Evolutionary conservation across 805 yeast genomes (phyloP), one percentile per base, ranked within the genome.

Genomic region (Kodamaea restingae): DNA sequence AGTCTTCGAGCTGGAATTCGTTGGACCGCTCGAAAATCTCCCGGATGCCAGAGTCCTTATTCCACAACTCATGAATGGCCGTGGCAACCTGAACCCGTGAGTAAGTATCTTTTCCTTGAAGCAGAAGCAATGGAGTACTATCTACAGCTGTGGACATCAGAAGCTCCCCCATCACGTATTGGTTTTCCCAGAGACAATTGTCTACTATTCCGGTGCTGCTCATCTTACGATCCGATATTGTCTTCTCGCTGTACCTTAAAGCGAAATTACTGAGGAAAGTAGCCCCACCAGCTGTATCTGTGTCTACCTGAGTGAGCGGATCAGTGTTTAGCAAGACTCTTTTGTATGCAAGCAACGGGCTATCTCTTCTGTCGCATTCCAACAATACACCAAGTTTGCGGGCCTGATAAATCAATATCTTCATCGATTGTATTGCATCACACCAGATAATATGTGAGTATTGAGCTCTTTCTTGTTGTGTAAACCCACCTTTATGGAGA

Each of bases 381-480:
- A 88, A 62, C 1, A 67, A 67, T 21, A 86, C 81, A 1, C 78
- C 78, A 44, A 83, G 50, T 51, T 72, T 77, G 27, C 88, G 63
- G 0, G 95, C 90, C 52, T 85, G 87, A n/a, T 81, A 69, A 20
- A 91, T 77, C 38, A 90, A 64, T 17, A 60, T 61, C 55, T 84
- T 80, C 93, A 90, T 88, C 27, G 87, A 75, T 48, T 86, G 88
- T 36, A 90, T 78, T 1, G 93, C 78, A 61, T 91, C 97, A 10
- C 84, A 84, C 96, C 97, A 93, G 15, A 93, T 87, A 14, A 91
- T 86, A 49, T 88, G 88, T 2, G 84, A 60, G 58, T 88, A 93
- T 56, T 85, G 90, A 32, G 70, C 52, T 38, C 95, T 70, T 59
- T 93, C 98, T 46, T 80, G 84, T 36, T 75, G 75, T 1, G 84